Conservation (phyloP, 495 filamentous ascomycete genomes). For the Aspergillus ellipticus region DNA sequence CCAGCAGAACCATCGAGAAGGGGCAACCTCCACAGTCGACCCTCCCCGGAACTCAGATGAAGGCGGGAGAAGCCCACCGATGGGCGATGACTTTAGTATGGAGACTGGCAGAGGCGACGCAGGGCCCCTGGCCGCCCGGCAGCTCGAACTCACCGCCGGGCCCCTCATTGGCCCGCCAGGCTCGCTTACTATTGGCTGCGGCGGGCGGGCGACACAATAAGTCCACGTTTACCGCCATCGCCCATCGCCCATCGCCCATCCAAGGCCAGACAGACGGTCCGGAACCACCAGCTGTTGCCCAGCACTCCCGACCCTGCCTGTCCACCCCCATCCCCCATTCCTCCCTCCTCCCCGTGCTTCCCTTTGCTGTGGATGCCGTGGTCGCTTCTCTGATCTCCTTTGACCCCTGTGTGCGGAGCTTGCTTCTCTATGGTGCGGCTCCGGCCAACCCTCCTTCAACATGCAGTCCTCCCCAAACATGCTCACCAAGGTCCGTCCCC, state of each 20-base stretch:
- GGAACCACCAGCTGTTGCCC: constrained; percentile 5
- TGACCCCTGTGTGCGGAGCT: constrained; percentile 40
- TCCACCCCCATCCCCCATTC: too few relatives aligned
- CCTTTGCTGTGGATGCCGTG: constrained; percentile 39
- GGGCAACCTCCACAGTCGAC: neutral
- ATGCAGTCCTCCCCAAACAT: constrained; percentile 72
- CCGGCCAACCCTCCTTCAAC: constrained; percentile 46
- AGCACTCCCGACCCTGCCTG: constrained; percentile 24
- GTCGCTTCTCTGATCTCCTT: constrained; percentile 29
- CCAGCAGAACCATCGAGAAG: neutral
- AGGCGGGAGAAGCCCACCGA: neutral
- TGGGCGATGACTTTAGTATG: neutral
- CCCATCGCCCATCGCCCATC: too few relatives aligned
- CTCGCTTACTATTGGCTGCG: constrained; percentile 28
- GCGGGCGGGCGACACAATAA: constrained; percentile 29
- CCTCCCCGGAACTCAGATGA: neutral
- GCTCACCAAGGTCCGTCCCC: constrained; percentile 66
- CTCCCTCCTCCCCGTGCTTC: constrained; percentile 15
- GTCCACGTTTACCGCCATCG: constrained; percentile 42
- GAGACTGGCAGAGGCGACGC: neutral
- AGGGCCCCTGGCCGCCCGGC: neutral
- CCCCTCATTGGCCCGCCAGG: constrained; percentile 35
- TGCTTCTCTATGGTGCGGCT: constrained; percentile 48
- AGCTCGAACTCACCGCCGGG: constrained; percentile 39
- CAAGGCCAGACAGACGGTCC: constrained; percentile 20